A percentile compares a stretch with the other conserved stretches of the same genome.
These are phyloP conservation scores for thale cress (Arabidopsis thaliana) DNA, from an alignment of 345 rosid genomes.

Conservation along the genomic window DNA sequence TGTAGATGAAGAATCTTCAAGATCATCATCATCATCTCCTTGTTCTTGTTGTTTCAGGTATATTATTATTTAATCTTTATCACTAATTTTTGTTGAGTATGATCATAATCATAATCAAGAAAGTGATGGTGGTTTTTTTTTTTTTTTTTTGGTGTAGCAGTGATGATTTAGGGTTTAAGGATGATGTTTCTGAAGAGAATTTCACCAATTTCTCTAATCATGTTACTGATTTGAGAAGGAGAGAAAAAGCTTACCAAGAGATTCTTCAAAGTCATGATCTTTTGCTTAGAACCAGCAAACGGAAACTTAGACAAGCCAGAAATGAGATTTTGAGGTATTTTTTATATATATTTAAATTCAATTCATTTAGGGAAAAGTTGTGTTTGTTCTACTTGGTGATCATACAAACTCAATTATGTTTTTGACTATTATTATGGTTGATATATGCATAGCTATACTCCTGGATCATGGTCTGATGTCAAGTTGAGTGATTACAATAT, in stretches of 20 bases:
- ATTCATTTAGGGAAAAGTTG: background rate
- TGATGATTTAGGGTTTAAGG: conserved; percentile 29
- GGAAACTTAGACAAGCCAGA: conserved; percentile 46
- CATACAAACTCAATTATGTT: background rate
- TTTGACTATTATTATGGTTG: background rate
- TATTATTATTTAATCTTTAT: background rate
- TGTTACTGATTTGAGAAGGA: conserved; percentile 44
- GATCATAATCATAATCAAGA: background rate
- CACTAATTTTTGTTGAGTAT: background rate
- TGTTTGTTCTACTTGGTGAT: background rate
- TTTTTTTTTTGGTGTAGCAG: conserved; percentile 14
- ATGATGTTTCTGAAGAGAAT: conserved; percentile 31
- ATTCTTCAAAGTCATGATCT: conserved; percentile 55
- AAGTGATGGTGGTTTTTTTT: background rate
- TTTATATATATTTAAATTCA: background rate
- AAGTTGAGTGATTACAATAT: conserved; percentile 50
- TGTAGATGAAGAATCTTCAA: conserved; percentile 43
- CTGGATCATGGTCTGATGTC: conserved; percentile 67
- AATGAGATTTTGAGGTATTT: conserved; percentile 58
- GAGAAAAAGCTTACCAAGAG: conserved; percentile 46
- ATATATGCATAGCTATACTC: conserved; percentile 56
- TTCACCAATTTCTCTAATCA: conserved; percentile 26
- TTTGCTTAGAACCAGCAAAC: conserved; percentile 34
- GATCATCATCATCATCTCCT: conserved; percentile 28
- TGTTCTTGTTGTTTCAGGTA: conserved; percentile 42